Evolutionary conservation across 2,329 filamentous ascomycete genomes (phyloP), one percentile per base, ranked within the genome.

Genomic region (Colletotrichum sp.): DNA sequence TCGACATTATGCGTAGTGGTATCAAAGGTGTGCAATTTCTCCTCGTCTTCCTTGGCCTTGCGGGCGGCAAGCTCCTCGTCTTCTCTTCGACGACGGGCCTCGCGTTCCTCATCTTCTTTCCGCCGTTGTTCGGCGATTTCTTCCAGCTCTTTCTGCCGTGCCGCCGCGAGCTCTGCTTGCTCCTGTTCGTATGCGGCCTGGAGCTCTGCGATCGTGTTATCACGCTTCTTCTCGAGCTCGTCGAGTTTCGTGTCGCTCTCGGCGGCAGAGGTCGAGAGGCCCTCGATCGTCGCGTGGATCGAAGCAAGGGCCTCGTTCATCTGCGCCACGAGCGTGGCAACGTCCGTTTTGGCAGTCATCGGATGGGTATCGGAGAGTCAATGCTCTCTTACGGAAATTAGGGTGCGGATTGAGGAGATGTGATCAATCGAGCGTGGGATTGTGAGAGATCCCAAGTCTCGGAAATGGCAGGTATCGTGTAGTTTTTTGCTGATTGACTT

Each of bases 281-380:
- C 79, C 15, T 81, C 79, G 38, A 88, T 79, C 26, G 86, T 85
- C 32, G 68, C 74, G 74, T 84, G 83, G 73, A 88, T 87, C 18
- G 81, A 80, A 1, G 84, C 82, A 60, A 88, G 80, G 24, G 83
- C 87, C 69, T 87, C 83, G 77, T 84, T 84, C 85, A 88, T 86
- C 79, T 86, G 83, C 76, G 83, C 79, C 77, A 87, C 83, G 63
- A 88, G 84, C 58, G 80, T 77, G 16, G 84, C 81, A 74, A 87
- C 83, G 72, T 86, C 83, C 78, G 82, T 79, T 32, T 74, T 81
- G 73, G 48, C 68, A 32, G 77, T 65, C 74, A 76, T 77, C 63
- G 57, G 43, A 34, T 63, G 63, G 10, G 24, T 12, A 15, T 67
- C 21, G 13, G 69, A 73, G 57, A 72, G 57, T n/a, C 52, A 28